phyloP scores from a whole-genome alignment of 1,139 yeast species.

The Yamadazyma friedrichii region DNA sequence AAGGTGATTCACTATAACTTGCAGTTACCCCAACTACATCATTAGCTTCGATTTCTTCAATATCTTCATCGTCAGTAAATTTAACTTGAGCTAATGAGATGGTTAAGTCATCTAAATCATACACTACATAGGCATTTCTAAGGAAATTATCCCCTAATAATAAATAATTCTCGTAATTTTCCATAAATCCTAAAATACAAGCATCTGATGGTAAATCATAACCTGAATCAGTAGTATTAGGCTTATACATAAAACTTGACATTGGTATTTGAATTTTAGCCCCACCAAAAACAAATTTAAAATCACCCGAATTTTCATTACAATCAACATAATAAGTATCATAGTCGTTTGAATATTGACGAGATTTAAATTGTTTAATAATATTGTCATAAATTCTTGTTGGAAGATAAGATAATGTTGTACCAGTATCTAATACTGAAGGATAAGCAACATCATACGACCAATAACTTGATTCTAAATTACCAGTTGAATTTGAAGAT shows the following conservation, averaged over 20 bases:
- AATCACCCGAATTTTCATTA: conserved; percentile 14
- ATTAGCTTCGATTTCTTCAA: neutral
- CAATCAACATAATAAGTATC: conserved; percentile 29
- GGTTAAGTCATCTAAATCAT: conserved; percentile 63
- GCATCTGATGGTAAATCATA: conserved; percentile 12
- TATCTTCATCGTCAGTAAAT: conserved; percentile 32
- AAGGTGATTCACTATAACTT: neutral
- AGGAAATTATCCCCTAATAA: conserved; percentile 73
- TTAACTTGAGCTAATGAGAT: conserved; percentile 67
- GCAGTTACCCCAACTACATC: conserved; percentile 20
- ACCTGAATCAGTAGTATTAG: neutral
- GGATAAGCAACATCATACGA: conserved; percentile 17
- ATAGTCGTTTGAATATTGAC: conserved; percentile 12
- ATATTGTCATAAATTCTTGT: neutral
- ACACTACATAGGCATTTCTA: conserved; percentile 73
- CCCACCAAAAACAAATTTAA: conserved; percentile 40
- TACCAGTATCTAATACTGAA: conserved; percentile 43
- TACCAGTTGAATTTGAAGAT: neutral
- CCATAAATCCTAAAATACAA: conserved; percentile 26
- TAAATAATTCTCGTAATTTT: conserved; percentile 24
- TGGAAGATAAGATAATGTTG: conserved; percentile 36
- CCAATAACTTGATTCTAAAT: no score
- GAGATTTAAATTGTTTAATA: conserved; percentile 13
- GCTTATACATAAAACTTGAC: conserved; percentile 20
- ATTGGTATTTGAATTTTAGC: conserved; percentile 37